Percentiles rank a stretch among this genome's conserved stretches.
phyloP scores from a whole-genome alignment of 257 asterid genomes.

The Phtheirospermum japonicum region DNA sequence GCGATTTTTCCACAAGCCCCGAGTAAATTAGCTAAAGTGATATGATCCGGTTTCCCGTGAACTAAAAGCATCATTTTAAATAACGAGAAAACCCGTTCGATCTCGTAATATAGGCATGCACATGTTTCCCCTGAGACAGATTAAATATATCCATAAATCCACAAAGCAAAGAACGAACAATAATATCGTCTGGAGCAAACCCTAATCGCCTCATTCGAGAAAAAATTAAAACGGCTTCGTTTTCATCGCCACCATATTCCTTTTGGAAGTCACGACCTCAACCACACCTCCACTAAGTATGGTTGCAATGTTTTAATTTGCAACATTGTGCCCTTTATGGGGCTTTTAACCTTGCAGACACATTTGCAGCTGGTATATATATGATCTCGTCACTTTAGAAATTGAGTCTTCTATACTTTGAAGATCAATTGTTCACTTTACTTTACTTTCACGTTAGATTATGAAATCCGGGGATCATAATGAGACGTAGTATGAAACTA shows the following conservation, averaged over 20 bases:
- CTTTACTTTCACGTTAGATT: too few species aligned
- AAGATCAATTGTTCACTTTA: too few species aligned
- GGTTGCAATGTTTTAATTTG: too few species aligned
- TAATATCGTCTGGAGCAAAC: slow-evolving; percentile 53
- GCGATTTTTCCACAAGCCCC: slow-evolving; percentile 59
- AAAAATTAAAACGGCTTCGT: slow-evolving; percentile 49
- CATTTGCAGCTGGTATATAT: too few species aligned
- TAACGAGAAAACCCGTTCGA: slow-evolving; percentile 47
- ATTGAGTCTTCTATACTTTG: too few species aligned
- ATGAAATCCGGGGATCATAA: too few species aligned
- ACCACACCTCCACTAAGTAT: too few species aligned
- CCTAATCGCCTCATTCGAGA: slow-evolving; percentile 56
- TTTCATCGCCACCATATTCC: slow-evolving; percentile 48
- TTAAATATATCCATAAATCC: slow-evolving; percentile 39
- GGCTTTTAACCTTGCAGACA: too few species aligned
- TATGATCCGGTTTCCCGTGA: slow-evolving; percentile 50
- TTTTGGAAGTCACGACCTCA: too few species aligned
- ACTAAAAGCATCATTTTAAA: slow-evolving; percentile 48
- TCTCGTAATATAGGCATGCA: slow-evolving; percentile 51
- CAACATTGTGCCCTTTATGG: too few species aligned
- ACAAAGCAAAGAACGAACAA: slow-evolving; percentile 66
- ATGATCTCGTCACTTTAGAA: too few species aligned
- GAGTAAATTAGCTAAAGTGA: slow-evolving; percentile 45
- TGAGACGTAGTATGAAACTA: too few species aligned
- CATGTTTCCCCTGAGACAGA: slow-evolving; percentile 59